These are phyloP conservation scores for Cichorium intybus DNA, from an alignment of 140 eudicot species.

Conservation along the genomic window DNA sequence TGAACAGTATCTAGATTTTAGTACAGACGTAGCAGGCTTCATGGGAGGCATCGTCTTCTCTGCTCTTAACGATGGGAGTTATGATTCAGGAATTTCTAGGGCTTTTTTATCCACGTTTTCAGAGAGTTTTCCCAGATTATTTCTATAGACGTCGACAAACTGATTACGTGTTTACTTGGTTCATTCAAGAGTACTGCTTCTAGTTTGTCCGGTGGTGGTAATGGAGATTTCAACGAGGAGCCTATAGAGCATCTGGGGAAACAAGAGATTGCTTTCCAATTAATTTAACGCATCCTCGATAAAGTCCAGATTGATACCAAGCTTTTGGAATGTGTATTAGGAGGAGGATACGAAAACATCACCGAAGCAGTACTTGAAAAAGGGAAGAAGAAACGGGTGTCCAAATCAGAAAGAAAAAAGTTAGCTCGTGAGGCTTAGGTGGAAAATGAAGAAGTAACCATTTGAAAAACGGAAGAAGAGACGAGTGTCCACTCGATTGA, in stretches of 20 bases:
- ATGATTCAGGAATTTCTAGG: conserved; percentile 48
- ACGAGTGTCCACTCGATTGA: conserved; percentile 71
- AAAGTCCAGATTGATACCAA: conserved; percentile 58
- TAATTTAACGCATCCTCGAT: conserved; percentile 61
- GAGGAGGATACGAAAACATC: conserved; percentile 80
- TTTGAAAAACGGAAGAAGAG: too few relatives aligned
- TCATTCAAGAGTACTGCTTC: conserved; percentile 39
- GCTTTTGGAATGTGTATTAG: conserved; percentile 75
- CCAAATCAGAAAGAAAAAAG: conserved; percentile 78
- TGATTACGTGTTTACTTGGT: conserved; percentile 57
- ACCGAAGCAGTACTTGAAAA: conserved; percentile 69
- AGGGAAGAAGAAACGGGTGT: conserved; percentile 50
- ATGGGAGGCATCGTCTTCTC: conserved; percentile 64
- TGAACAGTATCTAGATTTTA: conserved; percentile 49
- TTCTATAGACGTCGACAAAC: conserved; percentile 56
- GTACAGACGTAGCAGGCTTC: conserved; percentile 61
- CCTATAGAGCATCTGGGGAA: conserved; percentile 69
- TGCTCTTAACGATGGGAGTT: conserved; percentile 34
- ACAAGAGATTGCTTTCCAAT: conserved; percentile 70
- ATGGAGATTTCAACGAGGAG: conserved; percentile 58
- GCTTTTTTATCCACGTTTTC: conserved; percentile 66
- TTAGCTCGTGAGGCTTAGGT: conserved; percentile 60
- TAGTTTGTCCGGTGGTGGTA: conserved; percentile 44
- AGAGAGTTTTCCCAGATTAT: conserved; percentile 55
- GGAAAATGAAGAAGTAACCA: conserved; percentile 75